Base-by-base conservation (phyloP, 2,329 filamentous ascomycete genomes). In the Neofusicoccum sp. region DNA sequence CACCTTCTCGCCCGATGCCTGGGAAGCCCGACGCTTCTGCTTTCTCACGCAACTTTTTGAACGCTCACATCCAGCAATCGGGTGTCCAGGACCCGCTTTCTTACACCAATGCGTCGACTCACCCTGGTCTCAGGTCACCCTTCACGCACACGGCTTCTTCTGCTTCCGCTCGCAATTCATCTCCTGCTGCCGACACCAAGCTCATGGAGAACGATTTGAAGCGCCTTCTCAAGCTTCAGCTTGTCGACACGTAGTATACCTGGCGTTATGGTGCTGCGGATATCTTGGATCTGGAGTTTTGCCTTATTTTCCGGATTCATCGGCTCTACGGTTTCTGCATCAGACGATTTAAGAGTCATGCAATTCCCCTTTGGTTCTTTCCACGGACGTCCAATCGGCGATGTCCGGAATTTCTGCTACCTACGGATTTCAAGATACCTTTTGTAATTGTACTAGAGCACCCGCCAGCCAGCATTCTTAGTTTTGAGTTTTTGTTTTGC, bases 121-220 rank as follows among this genome's bases (percentile, higher is more conserved):
- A 54, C 48, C 38, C 58, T 5, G 57, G 57, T 20, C 40, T 60
- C 59, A 26, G 58, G 54, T 56, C 57, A 30, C 56, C 43, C 14
- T 44, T 62, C 33, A 34, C 45, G 14, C 44, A 53, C 34, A 38
- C 34, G 49, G 54, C 44, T 49, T 33, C 51, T 31, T 26, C 45
- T 31, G 24, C 58, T 31, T 16, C 41, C 4, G 36, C 45, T 31
- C 47, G 47, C 31, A 59, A 59, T 11, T 47, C 16, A 30, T 59
- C 57, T 8, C 34, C 61, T 12, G 36, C 58, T n/a, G 34, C 48
- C 9, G 59, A 76, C 64, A 66, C 73, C 26, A 68, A 70, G 57
- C 65, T 66, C 28, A 75, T 76, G 69, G 73, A 76, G 65, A 72
- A 75, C 41, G 73, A 76, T 65, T 65, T 77, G 64, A 69, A 72